These are phyloP conservation scores for Plasmodium malariae DNA, from an alignment of 169 alveolate genomes.

Conservation along the genomic window DNA sequence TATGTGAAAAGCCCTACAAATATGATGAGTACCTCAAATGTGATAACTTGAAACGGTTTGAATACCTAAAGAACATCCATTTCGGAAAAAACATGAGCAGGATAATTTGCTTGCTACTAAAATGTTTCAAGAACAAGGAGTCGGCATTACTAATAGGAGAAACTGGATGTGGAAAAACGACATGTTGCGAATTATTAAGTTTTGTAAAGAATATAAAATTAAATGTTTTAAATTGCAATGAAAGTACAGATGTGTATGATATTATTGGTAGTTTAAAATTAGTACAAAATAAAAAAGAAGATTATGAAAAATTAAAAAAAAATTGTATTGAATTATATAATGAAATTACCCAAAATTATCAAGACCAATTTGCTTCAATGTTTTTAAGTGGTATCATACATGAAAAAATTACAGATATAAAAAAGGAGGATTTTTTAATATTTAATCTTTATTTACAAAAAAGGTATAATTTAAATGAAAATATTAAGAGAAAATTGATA, in stretches of 20 bases:
- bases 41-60: slow-evolving; percentile 55
- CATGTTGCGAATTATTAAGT: slow-evolving; percentile 94
- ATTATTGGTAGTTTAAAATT: slow-evolving; percentile 96
- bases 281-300: slow-evolving; percentile 79
- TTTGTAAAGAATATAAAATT: slow-evolving; percentile 80
- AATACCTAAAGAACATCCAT: slow-evolving; percentile 75
- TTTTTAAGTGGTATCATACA: slow-evolving; percentile 66
- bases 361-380: slow-evolving; percentile 32
- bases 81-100: slow-evolving; percentile 87
- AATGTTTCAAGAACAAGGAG: slow-evolving; percentile 94
- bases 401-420: slow-evolving; percentile 56
- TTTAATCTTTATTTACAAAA: slow-evolving; percentile 46
- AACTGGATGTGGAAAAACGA: slow-evolving; percentile 99
- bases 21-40: no score
- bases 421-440: slow-evolving; percentile 52
- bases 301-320: slow-evolving; percentile 60
- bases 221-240: slow-evolving; percentile 95
- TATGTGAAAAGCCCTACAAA: no score
- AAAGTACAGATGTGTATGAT: slow-evolving; percentile 97
- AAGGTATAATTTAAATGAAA: slow-evolving; percentile 27
- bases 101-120: slow-evolving; percentile 91
- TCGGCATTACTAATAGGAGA: slow-evolving; percentile 99
- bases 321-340: slow-evolving; percentile 69
- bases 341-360: slow-evolving; percentile 19
- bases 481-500: slow-evolving; percentile 5